Conservation (phyloP, 129 eudicot genomes). For the Calendula officinalis region DNA sequence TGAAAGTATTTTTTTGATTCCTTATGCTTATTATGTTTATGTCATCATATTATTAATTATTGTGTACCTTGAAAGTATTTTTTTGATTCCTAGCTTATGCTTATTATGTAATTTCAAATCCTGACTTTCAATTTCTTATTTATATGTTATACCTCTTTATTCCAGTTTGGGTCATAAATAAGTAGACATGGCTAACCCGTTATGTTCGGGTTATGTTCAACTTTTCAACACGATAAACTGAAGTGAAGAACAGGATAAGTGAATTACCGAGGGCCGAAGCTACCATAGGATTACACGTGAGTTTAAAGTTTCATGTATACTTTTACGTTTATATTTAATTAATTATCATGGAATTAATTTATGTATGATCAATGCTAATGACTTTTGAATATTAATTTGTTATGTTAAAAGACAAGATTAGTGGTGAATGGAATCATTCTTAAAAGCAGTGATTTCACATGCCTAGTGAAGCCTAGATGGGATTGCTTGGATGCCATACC, state of each 20-base stretch:
- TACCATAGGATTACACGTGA: constrained; percentile 24
- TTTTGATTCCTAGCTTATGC: no score
- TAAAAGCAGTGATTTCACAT: constrained; percentile 36
- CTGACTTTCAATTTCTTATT: no score
- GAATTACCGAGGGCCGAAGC: constrained; percentile 20
- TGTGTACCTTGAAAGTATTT: no score
- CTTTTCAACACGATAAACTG: neutral
- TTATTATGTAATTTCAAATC: no score
- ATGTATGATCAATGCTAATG: constrained; percentile 21
- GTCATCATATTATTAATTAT: no score
- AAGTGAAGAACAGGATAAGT: constrained; percentile 1
- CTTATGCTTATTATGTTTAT: no score
- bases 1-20: no score
- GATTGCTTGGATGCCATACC: constrained; percentile 15
- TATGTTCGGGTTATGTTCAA: neutral
- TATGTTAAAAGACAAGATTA: neutral
- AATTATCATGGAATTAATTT: constrained; percentile 17
- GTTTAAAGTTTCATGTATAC: constrained; percentile 15
- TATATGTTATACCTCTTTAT: no score
- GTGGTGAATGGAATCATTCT: constrained; percentile 33
- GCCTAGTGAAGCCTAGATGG: constrained; percentile 28
- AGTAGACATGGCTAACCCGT: no score
- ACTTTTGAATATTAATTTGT: constrained; percentile 15
- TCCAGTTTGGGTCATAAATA: no score
- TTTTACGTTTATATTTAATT: constrained; percentile 1